Evolutionary conservation across 805 yeast genomes (phyloP), one percentile per base, ranked within the genome.

Genomic region (Candida loeiensis): DNA sequence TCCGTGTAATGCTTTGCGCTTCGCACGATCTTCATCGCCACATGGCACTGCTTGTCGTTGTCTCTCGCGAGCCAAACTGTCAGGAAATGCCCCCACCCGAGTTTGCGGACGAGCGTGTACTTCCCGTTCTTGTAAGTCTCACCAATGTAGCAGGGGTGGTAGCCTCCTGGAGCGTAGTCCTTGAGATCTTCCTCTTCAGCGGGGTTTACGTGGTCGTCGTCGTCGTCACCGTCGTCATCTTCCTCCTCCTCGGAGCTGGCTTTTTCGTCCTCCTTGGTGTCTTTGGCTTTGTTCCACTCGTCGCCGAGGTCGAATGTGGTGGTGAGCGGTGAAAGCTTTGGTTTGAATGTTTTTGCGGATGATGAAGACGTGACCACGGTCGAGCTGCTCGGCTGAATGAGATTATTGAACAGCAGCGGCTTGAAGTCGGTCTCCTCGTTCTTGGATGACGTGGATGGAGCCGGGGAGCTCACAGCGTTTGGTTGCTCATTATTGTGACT

Each of bases 11-110:
- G 90, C 39, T 78, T 77, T 12, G 96, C 96, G 51, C 95, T 82
- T 46, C 96, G 75, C 18, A 93, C 97, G 50, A 93, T 83, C 60
- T 93, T 93, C 74, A 93, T 76, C 1, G 99, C 99, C 16, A 93
- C 98, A 56, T 85, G 96, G 35, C 76, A 66, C 44, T 76, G 71
- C 40, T 71, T 66, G 46, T 68, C 71, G 39, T 69, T 64, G 37
- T 77, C 77, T 45, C 66, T 74, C 4, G 96, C 98, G 20, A 86
- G 69, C 97, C 96, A 90, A 16, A 87, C 97, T 1, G 96, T 93
- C 19, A 95, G 83, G 58, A 93, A 93, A 63, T 93, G 97, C 25
- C 99, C 99, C 99, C 99, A 93, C 0, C 99, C 99, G 3, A 93
- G 69, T 58, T 93, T 93, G 45, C 98, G 77, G 21, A 86, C 90